These are phyloP conservation scores for Anthoceros angustus DNA, from an alignment of 225 moss, liverwort and hornwort species.

Conservation along the genomic window DNA sequence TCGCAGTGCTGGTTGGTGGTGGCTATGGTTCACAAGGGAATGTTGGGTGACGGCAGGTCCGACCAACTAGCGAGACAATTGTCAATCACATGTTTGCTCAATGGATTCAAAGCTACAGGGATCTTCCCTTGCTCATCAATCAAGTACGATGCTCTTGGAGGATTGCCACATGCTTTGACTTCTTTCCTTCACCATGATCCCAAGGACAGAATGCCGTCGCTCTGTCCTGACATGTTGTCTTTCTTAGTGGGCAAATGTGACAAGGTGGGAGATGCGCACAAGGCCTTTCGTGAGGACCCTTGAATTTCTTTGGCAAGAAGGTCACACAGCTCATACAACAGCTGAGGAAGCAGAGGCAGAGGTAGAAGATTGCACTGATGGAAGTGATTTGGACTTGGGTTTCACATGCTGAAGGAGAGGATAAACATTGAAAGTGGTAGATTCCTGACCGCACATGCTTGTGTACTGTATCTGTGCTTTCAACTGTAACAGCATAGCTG, in stretches of 20 bases:
- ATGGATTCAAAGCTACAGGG: constrained; percentile 91
- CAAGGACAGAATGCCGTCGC: neutral
- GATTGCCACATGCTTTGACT: neutral
- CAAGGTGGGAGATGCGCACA: constrained; percentile 91
- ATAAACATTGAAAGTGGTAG: neutral
- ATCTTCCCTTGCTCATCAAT: constrained; percentile 79
- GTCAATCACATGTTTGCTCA: constrained; percentile 98
- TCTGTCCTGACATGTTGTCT: neutral
- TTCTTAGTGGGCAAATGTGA: constrained; percentile 57
- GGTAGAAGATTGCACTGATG: constrained; percentile 10
- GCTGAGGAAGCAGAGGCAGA: constrained; percentile 74
- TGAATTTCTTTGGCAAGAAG: constrained; percentile 97
- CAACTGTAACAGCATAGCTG: neutral
- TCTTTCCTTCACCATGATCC: neutral
- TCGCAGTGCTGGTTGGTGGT: neutral
- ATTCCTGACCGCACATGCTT: neutral
- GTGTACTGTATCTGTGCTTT: neutral
- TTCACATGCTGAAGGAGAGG: constrained; percentile 1
- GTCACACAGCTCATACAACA: constrained; percentile 76
- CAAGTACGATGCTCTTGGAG: constrained; percentile 20
- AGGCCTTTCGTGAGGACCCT: constrained; percentile 83
- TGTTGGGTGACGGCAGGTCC: constrained; percentile 35
- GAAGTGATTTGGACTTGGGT: constrained; percentile 1
- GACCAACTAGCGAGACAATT: constrained; percentile 93
- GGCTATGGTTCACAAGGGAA: neutral